Evolutionary conservation across 306 rosid species (phyloP).

Genomic region (Prosopis cineraria): DNA sequence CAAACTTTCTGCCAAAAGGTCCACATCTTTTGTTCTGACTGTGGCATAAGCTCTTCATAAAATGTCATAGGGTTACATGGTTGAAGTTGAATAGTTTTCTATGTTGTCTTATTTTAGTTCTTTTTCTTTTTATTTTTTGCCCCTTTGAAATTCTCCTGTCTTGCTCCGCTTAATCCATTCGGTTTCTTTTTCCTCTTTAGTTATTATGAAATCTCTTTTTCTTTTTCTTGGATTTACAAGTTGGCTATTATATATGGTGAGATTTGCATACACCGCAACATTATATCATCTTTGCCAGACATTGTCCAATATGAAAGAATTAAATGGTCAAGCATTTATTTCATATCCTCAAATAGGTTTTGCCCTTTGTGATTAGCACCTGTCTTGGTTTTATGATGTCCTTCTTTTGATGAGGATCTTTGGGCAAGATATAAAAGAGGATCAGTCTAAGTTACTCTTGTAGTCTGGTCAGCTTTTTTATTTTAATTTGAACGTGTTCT

Average conservation of each 20-base stretch:
- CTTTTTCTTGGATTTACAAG: not conserved
- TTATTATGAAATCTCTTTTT: not conserved
- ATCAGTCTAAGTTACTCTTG: not conserved
- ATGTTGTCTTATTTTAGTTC: not conserved
- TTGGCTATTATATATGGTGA: not conserved
- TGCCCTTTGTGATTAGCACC: not conserved
- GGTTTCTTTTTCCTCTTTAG: not conserved
- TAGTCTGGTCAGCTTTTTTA: not conserved
- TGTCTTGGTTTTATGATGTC: not conserved
- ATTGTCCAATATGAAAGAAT: not conserved
- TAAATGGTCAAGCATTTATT: conserved; percentile 3
- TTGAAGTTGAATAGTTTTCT: not conserved
- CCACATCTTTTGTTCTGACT: not conserved
- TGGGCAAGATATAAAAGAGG: not conserved
- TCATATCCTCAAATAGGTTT: not conserved
- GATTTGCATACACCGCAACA: not conserved
- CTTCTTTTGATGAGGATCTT: not conserved
- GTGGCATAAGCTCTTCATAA: not conserved
- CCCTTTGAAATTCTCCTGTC: not conserved
- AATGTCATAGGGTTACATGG: not conserved
- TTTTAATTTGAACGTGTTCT: not conserved
- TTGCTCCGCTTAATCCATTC: not conserved
- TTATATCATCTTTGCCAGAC: not conserved
- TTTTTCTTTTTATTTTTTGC: not conserved
- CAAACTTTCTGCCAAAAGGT: not conserved